Evolutionary conservation across 345 rosid genomes (phyloP), one percentile per base, ranked within the genome.

Genomic region (Pelargonium nanum): DNA sequence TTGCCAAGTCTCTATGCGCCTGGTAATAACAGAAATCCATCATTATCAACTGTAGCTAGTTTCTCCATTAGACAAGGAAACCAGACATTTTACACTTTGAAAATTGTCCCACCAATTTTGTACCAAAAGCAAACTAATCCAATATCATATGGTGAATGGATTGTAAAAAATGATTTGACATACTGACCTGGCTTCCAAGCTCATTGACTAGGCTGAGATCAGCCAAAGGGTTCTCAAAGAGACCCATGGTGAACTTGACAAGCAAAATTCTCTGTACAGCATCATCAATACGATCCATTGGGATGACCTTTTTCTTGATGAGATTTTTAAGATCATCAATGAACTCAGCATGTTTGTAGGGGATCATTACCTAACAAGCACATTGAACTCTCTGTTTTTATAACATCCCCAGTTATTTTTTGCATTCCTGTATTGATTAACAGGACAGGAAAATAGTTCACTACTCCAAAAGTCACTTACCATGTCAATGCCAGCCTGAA

Each of bases 401-500:
- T 53, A 44, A 62, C 23, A 53, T 61, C 13, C 23, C n/a, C 59
- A 22, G 50, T 22, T 22, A 50, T 7, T 56, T 54, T 40, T n/a
- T 23, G 24, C 52, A 28, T 58, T 54, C 28, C 63, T 30, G 45
- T 5, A 45, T 24, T 24, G 20, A 51, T 13, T 55, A 26, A 7
- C 22, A 24, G 6, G 12, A 23, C 20, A 56, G 60, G 24, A 28
- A 15, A 40, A 64, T 3, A 26, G 22, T 17, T 30, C n/a, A 17
- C 2, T 56, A 51, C 40, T 19, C 57, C 19, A 25, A 13, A 59
- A 56, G 55, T 34, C 22, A 69, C 75, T 70, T 57, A 83, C 99
- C 97, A 93, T 87, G 72, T 93, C 99, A 53, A 93, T 85, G 53
- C 99, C 99, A 71, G 99, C 99, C 62, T 69, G 71, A 71, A 93